phyloP scores from a whole-genome alignment of 768 basidiomycete species.

The Panellus pusillus region DNA sequence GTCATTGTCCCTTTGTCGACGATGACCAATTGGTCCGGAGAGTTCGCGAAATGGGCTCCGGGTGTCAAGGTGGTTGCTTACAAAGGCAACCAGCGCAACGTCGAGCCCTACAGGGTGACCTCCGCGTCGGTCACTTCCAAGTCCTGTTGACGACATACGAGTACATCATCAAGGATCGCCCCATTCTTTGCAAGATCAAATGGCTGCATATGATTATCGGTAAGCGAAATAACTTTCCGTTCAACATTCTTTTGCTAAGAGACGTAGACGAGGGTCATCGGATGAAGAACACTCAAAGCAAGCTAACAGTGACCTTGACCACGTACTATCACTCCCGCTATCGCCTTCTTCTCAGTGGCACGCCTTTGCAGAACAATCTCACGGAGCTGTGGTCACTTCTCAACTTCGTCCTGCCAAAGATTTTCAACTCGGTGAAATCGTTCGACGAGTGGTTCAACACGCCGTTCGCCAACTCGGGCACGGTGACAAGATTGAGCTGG shows the following conservation, averaged over 20 bases:
- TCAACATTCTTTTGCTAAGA: neutral
- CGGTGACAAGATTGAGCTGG: constrained; percentile 96
- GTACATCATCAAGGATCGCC: constrained; percentile 97
- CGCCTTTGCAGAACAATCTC: constrained; percentile 95
- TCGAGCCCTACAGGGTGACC: constrained; percentile 71
- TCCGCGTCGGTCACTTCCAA: constrained; percentile 83
- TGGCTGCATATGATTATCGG: constrained; percentile 99
- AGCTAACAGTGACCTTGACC: constrained; percentile 86
- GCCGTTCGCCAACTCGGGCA: constrained; percentile 97
- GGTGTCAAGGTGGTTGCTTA: constrained; percentile 76
- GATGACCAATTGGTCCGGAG: constrained; percentile 96
- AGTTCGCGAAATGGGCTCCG: constrained; percentile 98
- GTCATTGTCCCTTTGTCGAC: constrained; percentile 96
- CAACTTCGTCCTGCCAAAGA: constrained; percentile 91
- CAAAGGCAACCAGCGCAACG: constrained; percentile 87
- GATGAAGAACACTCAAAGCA: constrained; percentile 94
- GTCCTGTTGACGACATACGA: constrained; percentile 94
- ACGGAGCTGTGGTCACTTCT: constrained; percentile 94
- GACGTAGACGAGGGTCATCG: constrained; percentile 87
- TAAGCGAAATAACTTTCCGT: constrained; percentile 32
- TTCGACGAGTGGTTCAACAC: constrained; percentile 99
- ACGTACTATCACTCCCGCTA: constrained; percentile 92
- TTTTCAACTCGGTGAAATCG: constrained; percentile 98
- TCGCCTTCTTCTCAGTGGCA: constrained; percentile 93
- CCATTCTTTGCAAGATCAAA: constrained; percentile 82